phyloP scores from a whole-genome alignment of 116 monocot genomes.

The Dioscorea cayenensis region DNA sequence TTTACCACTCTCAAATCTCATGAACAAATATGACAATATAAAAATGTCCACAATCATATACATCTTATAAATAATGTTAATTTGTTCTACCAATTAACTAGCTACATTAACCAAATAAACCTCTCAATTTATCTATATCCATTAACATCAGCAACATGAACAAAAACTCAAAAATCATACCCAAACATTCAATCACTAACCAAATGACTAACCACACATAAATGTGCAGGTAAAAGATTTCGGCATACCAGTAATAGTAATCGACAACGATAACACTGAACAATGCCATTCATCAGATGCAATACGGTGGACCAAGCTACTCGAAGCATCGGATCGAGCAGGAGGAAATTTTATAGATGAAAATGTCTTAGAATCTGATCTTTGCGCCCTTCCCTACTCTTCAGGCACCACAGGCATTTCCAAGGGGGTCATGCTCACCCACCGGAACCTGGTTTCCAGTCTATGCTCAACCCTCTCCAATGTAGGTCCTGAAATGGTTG shows the following conservation, averaged over 20 bases:
- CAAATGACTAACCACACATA: not conserved
- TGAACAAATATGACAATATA: no score
- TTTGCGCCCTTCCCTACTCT: slow-evolving; percentile 88
- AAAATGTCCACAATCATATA: no score
- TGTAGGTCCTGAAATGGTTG: slow-evolving; percentile 45
- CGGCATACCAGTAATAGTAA: slow-evolving; percentile 36
- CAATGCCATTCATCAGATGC: slow-evolving; percentile 3
- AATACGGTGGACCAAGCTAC: slow-evolving; percentile 64
- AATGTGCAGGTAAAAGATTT: slow-evolving; percentile 36
- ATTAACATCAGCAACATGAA: no score
- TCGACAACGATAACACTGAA: not conserved
- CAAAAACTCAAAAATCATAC: not conserved
- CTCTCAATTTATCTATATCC: no score
- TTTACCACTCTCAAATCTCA: no score
- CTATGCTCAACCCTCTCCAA: slow-evolving; percentile 65
- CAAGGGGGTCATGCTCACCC: slow-evolving; percentile 96
- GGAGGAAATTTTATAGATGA: slow-evolving; percentile 9
- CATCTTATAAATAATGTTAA: no score
- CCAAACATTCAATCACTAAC: no score
- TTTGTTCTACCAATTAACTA: no score
- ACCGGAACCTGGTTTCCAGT: slow-evolving; percentile 78
- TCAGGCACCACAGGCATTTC: slow-evolving; percentile 84
- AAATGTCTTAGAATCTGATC: slow-evolving; percentile 28
- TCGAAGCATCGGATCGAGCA: slow-evolving; percentile 45
- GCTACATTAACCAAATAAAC: no score